Percentiles rank a stretch among this genome's conserved stretches.
phyloP scores from a whole-genome alignment of 371 early-diverging fungal species.

The Umbelopsis sp. region DNA sequence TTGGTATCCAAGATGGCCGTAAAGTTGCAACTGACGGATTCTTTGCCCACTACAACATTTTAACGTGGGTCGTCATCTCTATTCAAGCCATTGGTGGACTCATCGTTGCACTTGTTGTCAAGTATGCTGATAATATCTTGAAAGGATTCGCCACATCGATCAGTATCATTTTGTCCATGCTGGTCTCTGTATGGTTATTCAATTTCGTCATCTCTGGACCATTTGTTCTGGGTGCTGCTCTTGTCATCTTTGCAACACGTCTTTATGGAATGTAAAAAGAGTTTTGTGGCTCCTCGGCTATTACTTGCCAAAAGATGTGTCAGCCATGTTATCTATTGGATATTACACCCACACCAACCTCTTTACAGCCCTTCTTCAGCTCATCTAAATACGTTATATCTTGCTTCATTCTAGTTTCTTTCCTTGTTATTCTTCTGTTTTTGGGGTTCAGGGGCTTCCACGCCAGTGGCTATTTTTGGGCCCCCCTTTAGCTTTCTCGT shows the following conservation, averaged over 20 bases:
- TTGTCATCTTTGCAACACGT: constrained; percentile 77
- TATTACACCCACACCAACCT: neutral
- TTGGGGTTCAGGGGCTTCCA: neutral
- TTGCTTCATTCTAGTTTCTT: neutral
- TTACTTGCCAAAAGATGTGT: too few species aligned
- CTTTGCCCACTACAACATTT: constrained; percentile 78
- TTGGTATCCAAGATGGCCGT: constrained; percentile 70
- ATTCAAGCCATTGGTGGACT: constrained; percentile 90
- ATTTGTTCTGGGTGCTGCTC: constrained; percentile 71
- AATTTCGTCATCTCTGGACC: constrained; percentile 58
- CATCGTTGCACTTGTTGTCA: constrained; percentile 89
- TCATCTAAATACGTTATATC: neutral
- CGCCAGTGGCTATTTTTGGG: neutral
- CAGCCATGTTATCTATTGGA: neutral
- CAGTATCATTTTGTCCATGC: constrained; percentile 83
- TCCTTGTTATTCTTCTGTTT: neutral
- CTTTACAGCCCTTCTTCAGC: neutral
- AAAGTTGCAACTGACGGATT: constrained; percentile 66
- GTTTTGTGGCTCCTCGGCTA: neutral
- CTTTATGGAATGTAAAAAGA: constrained; percentile 55
- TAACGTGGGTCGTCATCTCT: constrained; percentile 76
- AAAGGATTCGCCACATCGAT: constrained; percentile 93
- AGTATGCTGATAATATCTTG: constrained; percentile 93
- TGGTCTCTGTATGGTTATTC: constrained; percentile 72
- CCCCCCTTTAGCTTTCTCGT: neutral